phyloP scores from a whole-genome alignment of 2,329 filamentous ascomycete genomes.

The Talaromyces sp. region DNA sequence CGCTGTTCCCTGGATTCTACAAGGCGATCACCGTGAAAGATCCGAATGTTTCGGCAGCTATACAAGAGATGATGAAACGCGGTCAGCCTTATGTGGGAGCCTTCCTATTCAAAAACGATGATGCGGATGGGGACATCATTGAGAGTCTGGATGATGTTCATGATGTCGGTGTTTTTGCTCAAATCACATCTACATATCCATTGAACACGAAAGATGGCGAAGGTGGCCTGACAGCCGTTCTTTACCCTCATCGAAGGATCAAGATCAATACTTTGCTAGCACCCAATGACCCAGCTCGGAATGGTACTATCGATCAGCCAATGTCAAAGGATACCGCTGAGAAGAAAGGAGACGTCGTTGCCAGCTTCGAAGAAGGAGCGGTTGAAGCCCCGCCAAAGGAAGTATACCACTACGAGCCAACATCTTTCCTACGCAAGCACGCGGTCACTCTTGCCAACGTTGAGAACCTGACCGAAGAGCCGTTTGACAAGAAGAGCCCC shows the following conservation, averaged over 20 bases:
- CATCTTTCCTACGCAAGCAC: conserved; percentile 86
- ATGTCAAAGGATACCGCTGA: conserved; percentile 50
- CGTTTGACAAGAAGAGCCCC: conserved; percentile 84
- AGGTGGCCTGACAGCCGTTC: conserved; percentile 80
- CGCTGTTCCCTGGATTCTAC: conserved; percentile 96
- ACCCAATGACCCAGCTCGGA: conserved; percentile 51
- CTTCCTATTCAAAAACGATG: conserved; percentile 95
- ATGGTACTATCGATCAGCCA: conserved; percentile 33
- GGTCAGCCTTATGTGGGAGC: conserved; percentile 97
- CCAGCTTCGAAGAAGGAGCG: conserved; percentile 86
- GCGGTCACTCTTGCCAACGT: conserved; percentile 93
- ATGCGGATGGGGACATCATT: conserved; percentile 90
- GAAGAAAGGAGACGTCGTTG: conserved; percentile 89
- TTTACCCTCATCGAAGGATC: conserved; percentile 94
- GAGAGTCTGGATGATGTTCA: conserved; percentile 88
- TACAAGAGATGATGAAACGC: conserved; percentile 93
- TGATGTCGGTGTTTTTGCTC: conserved; percentile 94
- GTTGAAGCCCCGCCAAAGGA: conserved; percentile 56
- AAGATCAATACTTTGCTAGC: conserved; percentile 81
- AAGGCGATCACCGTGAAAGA: conserved; percentile 97
- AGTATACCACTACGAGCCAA: conserved; percentile 71
- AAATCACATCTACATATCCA: conserved; percentile 94
- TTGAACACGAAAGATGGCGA: conserved; percentile 61
- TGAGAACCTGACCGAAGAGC: conserved; percentile 85
- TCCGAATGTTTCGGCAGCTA: conserved; percentile 83